Conservation (phyloP, 2,329 filamentous ascomycete species). For the Fonsecaea monophora region DNA sequence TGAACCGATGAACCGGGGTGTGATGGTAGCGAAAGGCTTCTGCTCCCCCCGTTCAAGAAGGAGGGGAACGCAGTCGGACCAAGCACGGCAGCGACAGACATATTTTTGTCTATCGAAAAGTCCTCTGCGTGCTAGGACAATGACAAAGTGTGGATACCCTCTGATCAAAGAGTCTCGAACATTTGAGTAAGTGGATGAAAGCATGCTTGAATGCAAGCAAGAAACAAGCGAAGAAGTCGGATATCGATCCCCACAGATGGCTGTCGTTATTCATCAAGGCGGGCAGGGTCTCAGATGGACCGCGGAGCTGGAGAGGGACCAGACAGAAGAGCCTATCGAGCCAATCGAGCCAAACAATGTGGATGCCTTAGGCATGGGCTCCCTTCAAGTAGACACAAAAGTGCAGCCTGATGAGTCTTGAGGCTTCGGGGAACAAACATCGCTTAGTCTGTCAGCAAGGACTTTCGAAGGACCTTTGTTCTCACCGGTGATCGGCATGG, state of each 20-base stretch:
- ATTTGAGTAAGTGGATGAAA: background rate
- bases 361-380: background rate
- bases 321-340: background rate
- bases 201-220: background rate
- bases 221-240: background rate
- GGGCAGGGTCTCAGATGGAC: background rate
- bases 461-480: conserved; percentile 62
- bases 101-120: background rate
- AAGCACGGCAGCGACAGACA: background rate
- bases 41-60: background rate
- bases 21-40: background rate
- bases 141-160: background rate
- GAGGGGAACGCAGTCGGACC: background rate
- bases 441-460: conserved; percentile 23
- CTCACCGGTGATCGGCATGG: conserved; percentile 60
- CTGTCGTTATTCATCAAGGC: background rate
- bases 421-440: background rate
- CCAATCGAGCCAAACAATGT: background rate
- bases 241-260: background rate
- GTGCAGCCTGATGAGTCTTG: background rate
- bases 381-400: background rate
- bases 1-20: background rate
- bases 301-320: background rate
- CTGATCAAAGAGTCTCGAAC: background rate
- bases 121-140: background rate